These are phyloP conservation scores for Penicillium sp. DNA, from an alignment of 2,329 filamentous ascomycete genomes.

Conservation along the genomic window DNA sequence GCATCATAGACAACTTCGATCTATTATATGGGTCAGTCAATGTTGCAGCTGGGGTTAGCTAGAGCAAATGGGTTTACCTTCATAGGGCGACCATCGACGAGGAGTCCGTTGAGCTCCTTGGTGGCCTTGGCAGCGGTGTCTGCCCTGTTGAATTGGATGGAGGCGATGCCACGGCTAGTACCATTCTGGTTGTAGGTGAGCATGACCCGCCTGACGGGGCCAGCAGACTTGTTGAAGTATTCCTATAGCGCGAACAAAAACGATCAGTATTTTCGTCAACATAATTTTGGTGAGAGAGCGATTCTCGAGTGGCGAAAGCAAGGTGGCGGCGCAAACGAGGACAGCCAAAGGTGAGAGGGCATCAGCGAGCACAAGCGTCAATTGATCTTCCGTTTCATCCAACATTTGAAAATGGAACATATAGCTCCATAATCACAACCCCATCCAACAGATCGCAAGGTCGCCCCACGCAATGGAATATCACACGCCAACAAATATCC, in stretches of 20 bases:
- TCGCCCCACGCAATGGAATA: not conserved
- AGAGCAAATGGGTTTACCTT: conserved; percentile 60
- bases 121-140: conserved; percentile 84
- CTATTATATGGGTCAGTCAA: conserved; percentile 43
- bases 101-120: conserved; percentile 77
- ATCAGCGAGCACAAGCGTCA: conserved; percentile 61
- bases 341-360: conserved; percentile 35
- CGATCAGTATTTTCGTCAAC: conserved; percentile 46
- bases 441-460: not conserved
- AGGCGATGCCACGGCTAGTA: conserved; percentile 86
- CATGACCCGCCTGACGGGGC: conserved; percentile 85
- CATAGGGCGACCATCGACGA: conserved; percentile 86
- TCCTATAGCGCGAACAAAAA: conserved; percentile 67
- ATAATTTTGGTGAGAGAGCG: conserved; percentile 21
- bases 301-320: conserved; percentile 24
- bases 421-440: not conserved
- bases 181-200: conserved; percentile 92
- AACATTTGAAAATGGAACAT: not conserved
- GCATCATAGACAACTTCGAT: conserved; percentile 89
- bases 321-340: conserved; percentile 27
- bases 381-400: conserved; percentile 27
- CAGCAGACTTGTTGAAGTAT: conserved; percentile 86
- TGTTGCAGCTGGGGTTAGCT: conserved; percentile 12
- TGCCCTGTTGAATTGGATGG: conserved; percentile 77
- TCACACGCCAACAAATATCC: conserved; percentile 9